Evolutionary conservation across 2,329 filamentous ascomycete species (phyloP), one percentile per base, ranked within the genome.

Genomic region (Zasmidium citrigriseum): DNA sequence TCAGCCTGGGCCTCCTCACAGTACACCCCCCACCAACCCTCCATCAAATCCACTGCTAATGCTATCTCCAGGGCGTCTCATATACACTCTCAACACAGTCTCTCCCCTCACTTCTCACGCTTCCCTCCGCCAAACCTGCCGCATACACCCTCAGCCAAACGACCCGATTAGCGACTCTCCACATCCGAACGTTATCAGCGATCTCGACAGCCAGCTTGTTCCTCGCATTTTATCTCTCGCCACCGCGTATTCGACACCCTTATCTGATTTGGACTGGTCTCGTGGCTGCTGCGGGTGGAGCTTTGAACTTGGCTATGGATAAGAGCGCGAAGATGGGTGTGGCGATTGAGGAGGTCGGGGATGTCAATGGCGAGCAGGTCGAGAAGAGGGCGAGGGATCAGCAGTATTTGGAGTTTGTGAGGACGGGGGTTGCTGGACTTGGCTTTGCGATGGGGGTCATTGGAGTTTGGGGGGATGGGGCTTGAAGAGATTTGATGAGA

Each of bases 231-330:
- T 74, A 83, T 46, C 79, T 96, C 64, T 93, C 92, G 2, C 89
- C 92, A 0, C 82, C 85, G 23, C 83, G 86, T 56, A 82, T 85
- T 66, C 87, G 89, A 72, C 93, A 98, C 73, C 93, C 93, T 0
- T 98, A 96, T 73, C 86, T 97, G 23, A 76, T 97, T 59, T 97
- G 95, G 86, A 91, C 91, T 14, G 86, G 87, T 2, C 76, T 91
- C 23, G 82, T 92, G 57, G 84, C 87, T 46, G 79, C 82, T 41
- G 78, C 78, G 9, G 65, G 68, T 27, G 69, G 74, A 1, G 74
- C 68, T 38, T 66, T 78, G 54, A 76, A 77, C 52, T 70, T 74
- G 21, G 63, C 74, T 11, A 65, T 54, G 68, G 65, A 69, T 16
- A 55, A 61, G 57, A 58, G 61, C 21, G 46, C 63, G 46, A 63